phyloP scores from a whole-genome alignment of 352 stramenopile species.

The Pythium biforme region DNA sequence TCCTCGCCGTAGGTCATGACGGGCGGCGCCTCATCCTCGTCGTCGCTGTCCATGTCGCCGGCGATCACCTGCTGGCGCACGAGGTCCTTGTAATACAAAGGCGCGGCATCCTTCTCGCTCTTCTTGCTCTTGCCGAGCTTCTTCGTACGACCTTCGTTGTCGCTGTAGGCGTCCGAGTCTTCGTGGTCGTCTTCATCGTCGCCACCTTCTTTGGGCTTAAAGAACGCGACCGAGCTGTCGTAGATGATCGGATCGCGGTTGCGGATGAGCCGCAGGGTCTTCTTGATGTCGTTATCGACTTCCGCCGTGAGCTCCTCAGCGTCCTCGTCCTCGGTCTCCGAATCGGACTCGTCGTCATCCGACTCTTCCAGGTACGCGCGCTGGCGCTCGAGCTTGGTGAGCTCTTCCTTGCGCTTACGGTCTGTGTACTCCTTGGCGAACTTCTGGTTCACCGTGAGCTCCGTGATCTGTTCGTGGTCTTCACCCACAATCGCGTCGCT shows the following conservation, averaged over 20 bases:
- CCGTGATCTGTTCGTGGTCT: slow-evolving; percentile 24
- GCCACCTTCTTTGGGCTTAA: slow-evolving; percentile 46
- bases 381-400: slow-evolving; percentile 50
- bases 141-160: slow-evolving; percentile 12
- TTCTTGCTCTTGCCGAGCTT: slow-evolving; percentile 29
- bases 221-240: slow-evolving; percentile 89
- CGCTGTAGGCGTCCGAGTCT: slow-evolving; percentile 15
- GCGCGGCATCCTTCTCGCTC: slow-evolving; percentile 37
- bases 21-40: slow-evolving; percentile 40
- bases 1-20: slow-evolving; percentile 74
- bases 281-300: slow-evolving; percentile 75
- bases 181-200: slow-evolving; percentile 26
- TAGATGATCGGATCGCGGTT: slow-evolving; percentile 93
- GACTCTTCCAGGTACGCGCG: slow-evolving; percentile 38
- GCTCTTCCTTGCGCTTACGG: slow-evolving; percentile 82
- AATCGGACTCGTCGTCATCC: slow-evolving; percentile 67
- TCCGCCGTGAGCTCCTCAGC: slow-evolving; percentile 72
- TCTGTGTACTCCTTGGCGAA: slow-evolving; percentile 74
- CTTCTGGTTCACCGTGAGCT: slow-evolving; percentile 76
- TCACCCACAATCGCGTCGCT: slow-evolving; percentile 20
- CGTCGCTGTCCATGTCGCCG: slow-evolving; percentile 61
- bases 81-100: slow-evolving; percentile 94
- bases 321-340: slow-evolving; percentile 84
- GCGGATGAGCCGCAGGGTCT: slow-evolving; percentile 89
- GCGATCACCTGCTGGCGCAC: slow-evolving; percentile 93